Evolutionary conservation across 805 yeast species (phyloP).

Genomic region (Barnettozyma salicaria): DNA sequence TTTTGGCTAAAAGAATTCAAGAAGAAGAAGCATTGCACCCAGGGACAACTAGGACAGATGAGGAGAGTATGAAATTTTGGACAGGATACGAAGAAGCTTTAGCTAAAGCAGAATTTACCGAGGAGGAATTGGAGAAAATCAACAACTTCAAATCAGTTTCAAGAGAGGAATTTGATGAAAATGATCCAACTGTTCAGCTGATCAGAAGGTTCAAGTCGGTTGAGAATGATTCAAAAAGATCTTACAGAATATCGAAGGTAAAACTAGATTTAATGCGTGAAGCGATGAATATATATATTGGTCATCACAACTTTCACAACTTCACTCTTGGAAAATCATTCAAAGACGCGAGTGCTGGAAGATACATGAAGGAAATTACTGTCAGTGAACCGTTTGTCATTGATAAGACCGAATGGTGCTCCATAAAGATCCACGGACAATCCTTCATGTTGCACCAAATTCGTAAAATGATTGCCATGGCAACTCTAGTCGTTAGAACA

Average conservation of each 20-base stretch:
- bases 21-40: constrained; percentile 50
- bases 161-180: constrained; percentile 34
- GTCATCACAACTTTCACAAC: constrained; percentile 89
- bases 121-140: constrained; percentile 25
- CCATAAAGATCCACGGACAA: constrained; percentile 95
- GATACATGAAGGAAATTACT: constrained; percentile 73
- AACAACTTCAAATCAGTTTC: constrained; percentile 31
- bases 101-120: constrained; percentile 25
- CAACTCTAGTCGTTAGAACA: constrained; percentile 75
- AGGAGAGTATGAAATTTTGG: constrained; percentile 79
- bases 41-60: constrained; percentile 53
- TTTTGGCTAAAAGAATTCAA: constrained; percentile 53
- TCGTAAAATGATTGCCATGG: constrained; percentile 97
- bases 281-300: constrained; percentile 69
- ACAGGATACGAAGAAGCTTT: constrained; percentile 37
- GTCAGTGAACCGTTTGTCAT: constrained; percentile 89
- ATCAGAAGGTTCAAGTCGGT: constrained; percentile 50
- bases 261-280: constrained; percentile 59
- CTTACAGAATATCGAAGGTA: constrained; percentile 57
- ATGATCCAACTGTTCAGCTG: constrained; percentile 31
- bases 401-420: constrained; percentile 92
- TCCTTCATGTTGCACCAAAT: constrained; percentile 98
- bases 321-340: constrained; percentile 77
- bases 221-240: constrained; percentile 63
- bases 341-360: constrained; percentile 77